Evolutionary conservation across 257 asterid genomes (phyloP), one percentile per base, ranked within the genome.

Genomic region (Cruciata laevipes): DNA sequence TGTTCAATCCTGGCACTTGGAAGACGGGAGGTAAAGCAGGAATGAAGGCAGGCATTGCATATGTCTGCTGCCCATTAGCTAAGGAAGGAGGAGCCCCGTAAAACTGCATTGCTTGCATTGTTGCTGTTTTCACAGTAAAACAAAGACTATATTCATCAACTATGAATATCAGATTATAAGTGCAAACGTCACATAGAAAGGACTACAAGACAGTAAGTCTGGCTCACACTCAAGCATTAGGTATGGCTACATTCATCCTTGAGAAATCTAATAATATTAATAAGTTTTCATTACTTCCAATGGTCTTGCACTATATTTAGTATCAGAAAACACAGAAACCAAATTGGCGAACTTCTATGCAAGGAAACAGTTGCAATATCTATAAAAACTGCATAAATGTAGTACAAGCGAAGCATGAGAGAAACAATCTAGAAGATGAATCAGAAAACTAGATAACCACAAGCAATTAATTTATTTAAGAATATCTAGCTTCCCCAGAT

Each of bases 31-130:
- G 87, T 53, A 88, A 75, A 49, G 79, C 70, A 7, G 92, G 92
- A 78, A 81, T 65, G 72, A 84, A 72, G 72, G 59, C 79, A 40
- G 95, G 85, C 57, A 89, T 69, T 40, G 83, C 74, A 69, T 60
- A 82, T 71, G 82, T 77, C 67, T 81, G 91, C 23, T 80, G 77
- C 37, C 74, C 79, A 63, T 77, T 84, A 40, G 85, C 80, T 65
- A 84, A 73, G 24, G 74, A 53, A 16, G 87, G 84, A 47, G 92
- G 87, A 76, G 75, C 62, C 81, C 83, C 67, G 82, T 77, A 85
- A 58, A 82, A 74, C 79, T 83, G 95, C 78, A 84, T 57, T 30
- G 86, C 81, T 76, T 83, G 95, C 53, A 87, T 76, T 7, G 84
- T 33, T 73, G 76, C 77, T 73, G 72, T 85, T 74, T 89, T 95